These are phyloP conservation scores for Neurospora sp. DNA, from an alignment of 495 filamentous ascomycete genomes.

Conservation along the genomic window DNA sequence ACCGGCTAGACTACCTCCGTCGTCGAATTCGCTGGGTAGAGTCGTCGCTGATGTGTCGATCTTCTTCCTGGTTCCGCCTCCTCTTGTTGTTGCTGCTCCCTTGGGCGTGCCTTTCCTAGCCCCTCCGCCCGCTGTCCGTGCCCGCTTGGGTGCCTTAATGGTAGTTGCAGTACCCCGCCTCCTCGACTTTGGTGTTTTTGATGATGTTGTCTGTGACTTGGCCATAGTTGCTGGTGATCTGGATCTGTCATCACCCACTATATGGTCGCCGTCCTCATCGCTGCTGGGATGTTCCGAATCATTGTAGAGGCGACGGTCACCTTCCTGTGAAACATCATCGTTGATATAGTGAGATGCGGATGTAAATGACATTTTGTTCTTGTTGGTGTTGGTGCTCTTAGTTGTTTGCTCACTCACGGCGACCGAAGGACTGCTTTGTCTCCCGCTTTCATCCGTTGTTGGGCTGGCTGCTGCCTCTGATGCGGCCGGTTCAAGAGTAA, in stretches of 20 bases:
- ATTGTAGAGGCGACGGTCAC: neutral
- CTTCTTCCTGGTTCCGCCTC: conserved; percentile 7
- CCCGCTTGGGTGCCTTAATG: conserved; percentile 24
- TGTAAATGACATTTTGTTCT: neutral
- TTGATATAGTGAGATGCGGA: neutral
- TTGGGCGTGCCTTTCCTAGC: conserved; percentile 2
- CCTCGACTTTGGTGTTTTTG: conserved; percentile 12
- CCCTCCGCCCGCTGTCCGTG: conserved; percentile 12
- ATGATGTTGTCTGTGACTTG: neutral
- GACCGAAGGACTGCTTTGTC: neutral
- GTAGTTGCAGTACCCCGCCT: conserved; percentile 35
- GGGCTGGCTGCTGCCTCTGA: neutral
- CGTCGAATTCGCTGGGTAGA: neutral
- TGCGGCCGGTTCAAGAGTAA: conserved; percentile 8
- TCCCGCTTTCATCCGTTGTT: neutral
- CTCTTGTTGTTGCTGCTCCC: neutral
- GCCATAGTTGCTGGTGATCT: neutral
- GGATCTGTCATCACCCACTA: neutral
- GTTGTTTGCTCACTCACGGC: neutral
- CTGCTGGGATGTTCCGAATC: neutral
- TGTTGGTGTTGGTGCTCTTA: neutral
- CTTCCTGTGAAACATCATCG: neutral
- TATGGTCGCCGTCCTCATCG: conserved; percentile 5
- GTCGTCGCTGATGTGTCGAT: conserved; percentile 4
- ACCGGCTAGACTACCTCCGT: neutral